Percentiles rank a stretch among this genome's conserved stretches.
These are phyloP conservation scores for Nakaseomyces kungkrabaensis DNA, from an alignment of 1,139 yeast species.

Conservation along the genomic window DNA sequence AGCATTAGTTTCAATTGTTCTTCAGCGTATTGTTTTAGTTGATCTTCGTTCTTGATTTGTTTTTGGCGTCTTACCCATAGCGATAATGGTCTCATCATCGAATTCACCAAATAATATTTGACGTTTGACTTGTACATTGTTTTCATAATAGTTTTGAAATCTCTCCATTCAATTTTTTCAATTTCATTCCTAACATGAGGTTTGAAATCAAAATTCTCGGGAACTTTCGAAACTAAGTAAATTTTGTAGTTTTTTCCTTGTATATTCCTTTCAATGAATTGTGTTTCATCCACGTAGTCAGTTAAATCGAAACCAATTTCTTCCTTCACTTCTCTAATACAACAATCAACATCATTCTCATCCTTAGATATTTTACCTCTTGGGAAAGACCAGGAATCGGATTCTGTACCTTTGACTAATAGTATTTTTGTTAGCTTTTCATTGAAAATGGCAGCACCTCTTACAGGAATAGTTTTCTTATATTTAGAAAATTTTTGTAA, in stretches of 20 bases:
- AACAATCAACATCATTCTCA: constrained; percentile 85
- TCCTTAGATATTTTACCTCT: constrained; percentile 93
- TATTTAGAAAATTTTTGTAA: constrained; percentile 69
- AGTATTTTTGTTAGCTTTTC: constrained; percentile 58
- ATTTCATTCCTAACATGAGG: constrained; percentile 88
- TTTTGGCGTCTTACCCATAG: constrained; percentile 46
- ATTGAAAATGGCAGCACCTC: constrained; percentile 89
- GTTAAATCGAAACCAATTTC: constrained; percentile 90
- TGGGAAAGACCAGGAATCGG: constrained; percentile 91
- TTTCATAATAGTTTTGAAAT: constrained; percentile 34
- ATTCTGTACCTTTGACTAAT: constrained; percentile 77
- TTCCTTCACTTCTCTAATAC: constrained; percentile 86
- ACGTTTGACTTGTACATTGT: constrained; percentile 31
- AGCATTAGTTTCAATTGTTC: constrained; percentile 50
- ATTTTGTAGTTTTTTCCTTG: constrained; percentile 81
- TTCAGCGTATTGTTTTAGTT: constrained; percentile 43
- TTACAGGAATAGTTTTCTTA: constrained; percentile 84
- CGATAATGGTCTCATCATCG: constrained; percentile 51
- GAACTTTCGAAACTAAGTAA: constrained; percentile 66
- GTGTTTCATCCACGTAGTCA: constrained; percentile 55
- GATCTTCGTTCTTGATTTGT: constrained; percentile 46
- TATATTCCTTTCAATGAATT: constrained; percentile 72
- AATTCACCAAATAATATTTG: constrained; percentile 47
- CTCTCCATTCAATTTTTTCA: constrained; percentile 56
- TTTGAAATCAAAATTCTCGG: constrained; percentile 61